These are phyloP conservation scores for Alternaria ventricosa DNA, from an alignment of 2,329 filamentous ascomycete species.

Conservation along the genomic window DNA sequence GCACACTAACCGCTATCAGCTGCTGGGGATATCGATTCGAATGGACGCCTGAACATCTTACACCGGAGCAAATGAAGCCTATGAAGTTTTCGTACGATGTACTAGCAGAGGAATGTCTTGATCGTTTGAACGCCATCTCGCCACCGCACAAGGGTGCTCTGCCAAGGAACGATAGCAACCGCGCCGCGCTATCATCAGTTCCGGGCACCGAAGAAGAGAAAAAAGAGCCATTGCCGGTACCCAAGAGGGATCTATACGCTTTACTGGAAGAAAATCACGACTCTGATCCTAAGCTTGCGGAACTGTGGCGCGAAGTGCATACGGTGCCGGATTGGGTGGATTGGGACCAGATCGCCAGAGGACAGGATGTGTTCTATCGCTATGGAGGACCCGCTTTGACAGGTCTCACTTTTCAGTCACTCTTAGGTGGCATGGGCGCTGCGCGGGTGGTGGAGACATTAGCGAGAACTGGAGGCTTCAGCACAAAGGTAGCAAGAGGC, in stretches of 20 bases:
- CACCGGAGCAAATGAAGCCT: constrained; percentile 63
- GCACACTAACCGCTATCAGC: constrained; percentile 37
- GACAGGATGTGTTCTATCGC: constrained; percentile 78
- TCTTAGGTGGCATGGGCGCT: constrained; percentile 76
- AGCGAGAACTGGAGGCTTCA: constrained; percentile 76
- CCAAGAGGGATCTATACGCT: constrained; percentile 66
- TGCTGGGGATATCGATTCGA: constrained; percentile 73
- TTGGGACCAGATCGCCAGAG: constrained; percentile 75
- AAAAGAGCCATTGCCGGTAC: constrained; percentile 41
- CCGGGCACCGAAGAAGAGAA: constrained; percentile 38
- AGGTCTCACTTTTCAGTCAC: constrained; percentile 67
- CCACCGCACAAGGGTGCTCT: constrained; percentile 52
- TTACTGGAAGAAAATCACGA: constrained; percentile 65
- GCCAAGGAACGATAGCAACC: constrained; percentile 47
- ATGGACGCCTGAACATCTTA: constrained; percentile 70
- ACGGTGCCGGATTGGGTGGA: constrained; percentile 77
- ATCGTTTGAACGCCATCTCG: constrained; percentile 68
- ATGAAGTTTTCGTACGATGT: constrained; percentile 72
- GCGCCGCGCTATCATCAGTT: constrained; percentile 33
- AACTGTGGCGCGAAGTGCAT: constrained; percentile 71
- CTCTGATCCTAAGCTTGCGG: constrained; percentile 61
- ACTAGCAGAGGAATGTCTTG: constrained; percentile 70
- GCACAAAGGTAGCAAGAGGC: constrained; percentile 68
- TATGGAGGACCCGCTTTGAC: constrained; percentile 73
- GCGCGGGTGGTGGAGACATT: constrained; percentile 76